These are phyloP conservation scores for Tolypocladium cylindrosporum DNA, from an alignment of 2,329 filamentous ascomycete genomes.

Conservation along the genomic window DNA sequence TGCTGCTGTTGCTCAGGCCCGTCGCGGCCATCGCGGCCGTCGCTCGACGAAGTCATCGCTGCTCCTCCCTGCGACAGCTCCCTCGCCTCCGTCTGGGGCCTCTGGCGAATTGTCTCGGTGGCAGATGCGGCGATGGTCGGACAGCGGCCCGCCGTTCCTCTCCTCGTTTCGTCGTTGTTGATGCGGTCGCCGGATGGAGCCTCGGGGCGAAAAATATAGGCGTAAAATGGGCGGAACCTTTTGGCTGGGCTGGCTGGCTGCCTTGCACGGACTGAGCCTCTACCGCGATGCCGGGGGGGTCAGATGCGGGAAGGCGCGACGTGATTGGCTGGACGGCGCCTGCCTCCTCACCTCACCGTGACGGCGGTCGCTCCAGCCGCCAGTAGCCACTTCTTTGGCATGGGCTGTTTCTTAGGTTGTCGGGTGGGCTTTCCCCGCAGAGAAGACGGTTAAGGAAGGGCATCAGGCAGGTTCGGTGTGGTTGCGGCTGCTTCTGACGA, in stretches of 20 bases:
- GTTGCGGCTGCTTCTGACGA: not conserved
- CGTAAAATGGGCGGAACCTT: conserved; percentile 1
- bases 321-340: conserved; percentile 11
- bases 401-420: not conserved
- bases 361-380: not conserved
- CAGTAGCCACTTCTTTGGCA: not conserved
- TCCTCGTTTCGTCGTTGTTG: conserved; percentile 3
- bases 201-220: conserved; percentile 11
- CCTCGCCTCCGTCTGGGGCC: conserved; percentile 32
- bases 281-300: conserved; percentile 7
- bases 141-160: not conserved
- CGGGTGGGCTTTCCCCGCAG: not conserved
- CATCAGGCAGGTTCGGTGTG: not conserved
- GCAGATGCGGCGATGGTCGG: not conserved
- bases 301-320: conserved; percentile 7
- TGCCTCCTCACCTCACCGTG: conserved; percentile 4
- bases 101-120: not conserved
- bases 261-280: conserved; percentile 1
- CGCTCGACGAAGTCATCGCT: conserved; percentile 54
- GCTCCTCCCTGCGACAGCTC: conserved; percentile 38
- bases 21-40: conserved; percentile 21
- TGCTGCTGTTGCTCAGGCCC: not conserved
- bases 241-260: not conserved
- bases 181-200: conserved; percentile 2
- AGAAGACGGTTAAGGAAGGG: not conserved